Base-by-base conservation (phyloP, 1,284 basidiomycete species). In the Moesziomyces sp. region DNA sequence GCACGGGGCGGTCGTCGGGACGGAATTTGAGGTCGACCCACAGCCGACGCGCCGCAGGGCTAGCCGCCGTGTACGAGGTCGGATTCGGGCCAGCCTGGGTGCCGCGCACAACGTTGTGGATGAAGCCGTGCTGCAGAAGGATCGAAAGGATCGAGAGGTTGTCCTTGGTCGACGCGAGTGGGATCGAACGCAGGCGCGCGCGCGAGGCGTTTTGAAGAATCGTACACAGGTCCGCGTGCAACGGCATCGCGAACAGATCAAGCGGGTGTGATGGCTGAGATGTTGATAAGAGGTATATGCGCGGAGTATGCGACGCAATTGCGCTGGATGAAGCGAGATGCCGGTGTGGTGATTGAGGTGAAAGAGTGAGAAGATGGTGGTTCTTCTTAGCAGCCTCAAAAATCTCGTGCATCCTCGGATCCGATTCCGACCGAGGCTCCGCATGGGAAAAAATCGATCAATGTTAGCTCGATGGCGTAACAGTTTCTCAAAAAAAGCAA, bases 11-110 rank as follows among this genome's bases (percentile, higher is more conserved):
- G 85, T 95, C 92, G 73, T 92, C 90, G 3, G 70, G 53, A 52
- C 92, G 88, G 85, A 93, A 95, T 85, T 96, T 96, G 74, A 96
- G 89, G 68, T 92, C 89, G 3, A 92, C 92, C 93, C 93, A 94
- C 84, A 96, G 91, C 38, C 81, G 49, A 19, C 74, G 62, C 21
- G 74, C 61, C 38, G 83, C 78, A 1, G 74, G 70, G 10, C 80
- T 85, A 7, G 87, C 90, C 2, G 78, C 70, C 49, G 86, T 78
- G 81, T 92, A 95, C 11, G 86, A 86, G 0, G 80, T 74, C 0
- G 93, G 92, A 10, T 88, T 88, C 0, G 93, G 89, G 0, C 87
- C 86, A 4, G 88, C 86, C 53, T 89, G 85, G 11, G 93, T 93
- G 7, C 94, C 94, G 14, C 93, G 90, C 0, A 91, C 91, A 50